Evolutionary conservation across 768 basidiomycete genomes (phyloP).

Genomic region (Boletellus ananas): DNA sequence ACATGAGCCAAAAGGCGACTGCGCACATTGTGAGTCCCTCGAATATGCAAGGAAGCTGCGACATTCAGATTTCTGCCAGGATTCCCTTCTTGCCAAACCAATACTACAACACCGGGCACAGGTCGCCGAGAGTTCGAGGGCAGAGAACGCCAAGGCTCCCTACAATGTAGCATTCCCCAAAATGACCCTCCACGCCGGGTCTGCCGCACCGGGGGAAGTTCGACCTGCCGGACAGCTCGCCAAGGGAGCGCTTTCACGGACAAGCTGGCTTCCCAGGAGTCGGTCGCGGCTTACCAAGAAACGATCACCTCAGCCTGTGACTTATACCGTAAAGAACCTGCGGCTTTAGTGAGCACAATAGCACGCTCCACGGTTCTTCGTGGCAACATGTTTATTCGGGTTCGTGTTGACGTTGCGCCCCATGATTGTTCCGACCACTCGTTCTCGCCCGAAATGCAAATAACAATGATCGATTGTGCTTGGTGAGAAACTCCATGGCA

Average conservation of each 20-base stretch:
- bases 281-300: constrained; percentile 13
- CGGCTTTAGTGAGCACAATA: constrained; percentile 15
- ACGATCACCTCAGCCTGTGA: constrained; percentile 5
- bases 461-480: constrained; percentile 5
- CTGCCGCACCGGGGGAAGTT: constrained; percentile 54
- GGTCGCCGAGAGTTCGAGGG: constrained; percentile 32
- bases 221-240: constrained; percentile 53
- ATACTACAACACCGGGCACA: constrained; percentile 45
- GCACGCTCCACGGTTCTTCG: neutral
- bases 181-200: constrained; percentile 43
- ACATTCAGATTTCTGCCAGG: constrained; percentile 38
- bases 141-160: constrained; percentile 23
- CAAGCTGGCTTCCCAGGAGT: constrained; percentile 22
- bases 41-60: neutral
- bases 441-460: constrained; percentile 3
- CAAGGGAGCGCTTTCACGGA: constrained; percentile 46
- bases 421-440: constrained; percentile 12
- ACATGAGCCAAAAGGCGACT: constrained; percentile 54
- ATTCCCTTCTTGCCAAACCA: constrained; percentile 64
- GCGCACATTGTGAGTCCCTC: constrained; percentile 58
- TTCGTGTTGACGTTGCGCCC: neutral
- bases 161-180: constrained; percentile 25
- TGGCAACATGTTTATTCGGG: neutral
- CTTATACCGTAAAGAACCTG: constrained; percentile 22
- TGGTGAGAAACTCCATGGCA: constrained; percentile 3